Evolutionary conservation across 2,329 filamentous ascomycete genomes (phyloP), one percentile per base, ranked within the genome.

Genomic region (Aspergillus eucalypticola): DNA sequence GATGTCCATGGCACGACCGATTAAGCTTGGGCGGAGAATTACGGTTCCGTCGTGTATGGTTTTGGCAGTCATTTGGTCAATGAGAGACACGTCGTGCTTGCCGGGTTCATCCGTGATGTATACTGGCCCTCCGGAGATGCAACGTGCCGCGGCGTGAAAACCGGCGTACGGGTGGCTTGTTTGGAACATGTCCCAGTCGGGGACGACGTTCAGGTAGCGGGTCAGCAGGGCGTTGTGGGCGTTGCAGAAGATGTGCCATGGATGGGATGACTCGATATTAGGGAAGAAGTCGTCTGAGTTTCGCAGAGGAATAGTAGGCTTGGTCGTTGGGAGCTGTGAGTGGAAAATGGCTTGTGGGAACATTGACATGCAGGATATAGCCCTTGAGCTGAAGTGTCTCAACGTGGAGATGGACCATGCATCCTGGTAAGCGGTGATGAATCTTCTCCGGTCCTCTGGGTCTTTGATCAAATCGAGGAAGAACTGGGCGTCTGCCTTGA

Each of bases 181-280:
- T 68, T 90, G 87, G 69, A 90, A 90, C 87, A 90, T 90, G 69
- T 90, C 87, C 87, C 87, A 90, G 74, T 97, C 93, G 0, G 95
- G 94, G 0, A 98, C 78, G 1, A 92, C 86, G 67, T 97, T 96
- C 32, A 98, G 81, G 70, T 95, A 89, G 64, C 91, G 88, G 2
- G 90, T 93, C 13, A 98, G 81, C 0, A 98, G 81, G 32, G 86
- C 83, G 73, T 96, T 97, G 76, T 97, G 90, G 0, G 94, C 94
- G 71, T 98, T 99, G 64, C 89, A 87, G 82, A 96, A 99, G 38
- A 98, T 84, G 74, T 99, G 95, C 94, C 95, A 99, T 0, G 93
- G 86, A 63, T 99, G 95, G 6, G 90, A 92, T 0, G 86, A 84
- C 0, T 88, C 85, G 3, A 92, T 84, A 48, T 92, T 86, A 0